Evolutionary conservation across 257 asterid species (phyloP), one percentile per base, ranked within the genome.

Genomic region (Solanum sparsipilum): DNA sequence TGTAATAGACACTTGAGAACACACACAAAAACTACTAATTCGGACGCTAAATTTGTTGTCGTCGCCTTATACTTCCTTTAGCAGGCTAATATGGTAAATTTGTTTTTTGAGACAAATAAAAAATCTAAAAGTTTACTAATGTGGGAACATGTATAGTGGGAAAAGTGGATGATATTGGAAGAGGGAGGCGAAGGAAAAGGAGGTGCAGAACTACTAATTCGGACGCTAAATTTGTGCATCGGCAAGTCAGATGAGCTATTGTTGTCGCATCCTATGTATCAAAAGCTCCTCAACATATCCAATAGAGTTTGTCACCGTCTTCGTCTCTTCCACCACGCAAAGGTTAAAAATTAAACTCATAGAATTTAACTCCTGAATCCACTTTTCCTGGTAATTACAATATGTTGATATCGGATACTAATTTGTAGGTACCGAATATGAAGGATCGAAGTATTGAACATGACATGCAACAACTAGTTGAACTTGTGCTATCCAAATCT

Each of bases 381-480:
- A 52, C 9, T 5, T 67, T 67, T 88, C 29, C 36, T 70, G 13
- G 13, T 52, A 48, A 48, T 71, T 71, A 68, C 46, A 73, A 20
- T 20, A 10, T 16, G 81, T 73, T 73, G 46, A 34, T 34, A 73
- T 79, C n/a, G 84, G 5, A 44, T 44, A 44, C 3, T 52, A 52
- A 52, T 44, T 8, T 38, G 15, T 78, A n/a, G 27, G 39, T 44
- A 27, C 7, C 4, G 9, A 79, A 79, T 41, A 7, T 21, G 3
- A 36, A 41, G 36, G 89, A 89, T 7, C 27, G n/a, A 38, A 15
- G 35, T 23, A 9, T 39, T 9, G 83, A 96, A 31, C 29, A 87
- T 7, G 91, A 89, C 41, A 94, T 96, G 97, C 95, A 91, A 88
- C 88, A 91, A 44, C 84, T 94, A 1, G 94, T 90, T 90, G 89